Base-by-base conservation (phyloP, 805 yeast species). In the Candida piceae region DNA sequence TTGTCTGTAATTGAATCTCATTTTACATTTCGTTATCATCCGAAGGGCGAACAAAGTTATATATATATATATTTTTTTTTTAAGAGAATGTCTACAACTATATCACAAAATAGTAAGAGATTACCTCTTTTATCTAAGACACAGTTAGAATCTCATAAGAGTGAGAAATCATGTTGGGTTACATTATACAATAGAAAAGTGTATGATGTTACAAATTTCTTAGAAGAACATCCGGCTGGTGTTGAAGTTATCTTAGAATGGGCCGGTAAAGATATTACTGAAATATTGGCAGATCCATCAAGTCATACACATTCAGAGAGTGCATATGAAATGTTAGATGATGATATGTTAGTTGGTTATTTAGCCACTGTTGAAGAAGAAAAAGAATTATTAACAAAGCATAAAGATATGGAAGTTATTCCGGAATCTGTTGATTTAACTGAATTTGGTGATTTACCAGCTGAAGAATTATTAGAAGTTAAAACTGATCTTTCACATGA, bases 251-350 rank as follows among this genome's bases (percentile, higher is more conserved):
- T 79, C 32, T 41, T 72, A 36, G 76, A 73, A 4, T 72, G 72
- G 46, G 79, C 76, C 25, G 86, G 83, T 16, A 67, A 71, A 46
- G 83, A 76, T 45, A 57, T 75, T 35, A 85, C 96, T 8, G 76
- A 75, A 36, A 78, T 87, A 32, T 74, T 90, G 72, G 78, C 80
- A 7, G 96, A 89, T 54, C 63, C 66, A 12, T 58, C 57, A 5
- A 69, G 80, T 25, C 96, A 89, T 57, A 77, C 73, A 34, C 96
- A 90, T 62, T 80, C 93, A 3, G 95, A 86, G 50, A 63, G 82
- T 25, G 93, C 96, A 2, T 88, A 88, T 58, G 96, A 87, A 45
- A 83, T 90, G 71, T 64, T 90, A 47, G 90, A 87, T 49, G 97
- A 90, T 39, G 80, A 70, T 38, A 84, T 82, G 70, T 63, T 87